Evolutionary conservation across 1,284 basidiomycete species (phyloP).

Genomic region (Puccinia triticina): DNA sequence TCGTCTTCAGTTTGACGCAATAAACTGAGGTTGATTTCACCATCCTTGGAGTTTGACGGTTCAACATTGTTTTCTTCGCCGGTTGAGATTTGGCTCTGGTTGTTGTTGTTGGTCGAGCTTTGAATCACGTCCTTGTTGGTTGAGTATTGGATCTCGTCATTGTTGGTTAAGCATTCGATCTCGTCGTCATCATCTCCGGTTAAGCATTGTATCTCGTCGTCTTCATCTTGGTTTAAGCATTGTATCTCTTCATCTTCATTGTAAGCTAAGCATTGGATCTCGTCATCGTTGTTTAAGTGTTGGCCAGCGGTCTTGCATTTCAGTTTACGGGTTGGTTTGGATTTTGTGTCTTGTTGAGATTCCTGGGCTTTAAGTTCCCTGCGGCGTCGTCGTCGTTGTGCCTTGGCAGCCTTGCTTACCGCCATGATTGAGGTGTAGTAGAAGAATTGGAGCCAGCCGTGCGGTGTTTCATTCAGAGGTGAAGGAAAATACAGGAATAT

Average conservation of each 20-base stretch:
- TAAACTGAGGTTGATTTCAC: not conserved
- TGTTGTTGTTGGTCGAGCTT: too few relatives aligned
- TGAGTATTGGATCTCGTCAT: slow-evolving; percentile 3
- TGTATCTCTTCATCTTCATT: too few relatives aligned
- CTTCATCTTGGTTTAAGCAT: not conserved
- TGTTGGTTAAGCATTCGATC: not conserved
- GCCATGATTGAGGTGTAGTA: not conserved
- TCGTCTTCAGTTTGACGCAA: not conserved
- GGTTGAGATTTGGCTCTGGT: too few relatives aligned
- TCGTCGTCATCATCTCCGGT: not conserved
- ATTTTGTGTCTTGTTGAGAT: not conserved
- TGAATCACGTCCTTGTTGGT: not conserved
- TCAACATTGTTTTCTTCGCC: too few relatives aligned
- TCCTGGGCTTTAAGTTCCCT: not conserved
- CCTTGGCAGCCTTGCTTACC: not conserved
- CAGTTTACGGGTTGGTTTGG: not conserved
- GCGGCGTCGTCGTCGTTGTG: not conserved
- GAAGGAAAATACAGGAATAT: not conserved
- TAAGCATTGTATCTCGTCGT: not conserved
- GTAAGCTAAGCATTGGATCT: not conserved
- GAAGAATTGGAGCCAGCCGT: too few relatives aligned
- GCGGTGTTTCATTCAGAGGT: not conserved
- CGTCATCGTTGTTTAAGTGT: not conserved
- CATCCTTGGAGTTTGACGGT: too few relatives aligned
- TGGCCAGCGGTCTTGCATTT: not conserved